phyloP scores from a whole-genome alignment of 2,329 filamentous ascomycete genomes.

The Furcasterigmium sp. region DNA sequence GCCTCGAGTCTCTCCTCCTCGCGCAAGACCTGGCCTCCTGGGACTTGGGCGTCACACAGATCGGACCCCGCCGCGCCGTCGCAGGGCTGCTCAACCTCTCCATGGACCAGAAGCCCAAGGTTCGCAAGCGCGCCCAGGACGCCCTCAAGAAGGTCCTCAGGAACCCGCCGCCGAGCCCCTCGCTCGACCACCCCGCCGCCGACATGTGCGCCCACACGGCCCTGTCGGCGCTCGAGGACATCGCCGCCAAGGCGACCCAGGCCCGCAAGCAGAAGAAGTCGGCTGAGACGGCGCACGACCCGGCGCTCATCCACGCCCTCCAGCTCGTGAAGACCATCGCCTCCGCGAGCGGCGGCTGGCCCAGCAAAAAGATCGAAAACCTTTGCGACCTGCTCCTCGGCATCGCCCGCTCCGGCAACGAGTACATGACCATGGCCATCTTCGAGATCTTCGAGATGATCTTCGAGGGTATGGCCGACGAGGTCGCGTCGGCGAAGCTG shows the following conservation, averaged over 20 bases:
- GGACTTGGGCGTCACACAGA: constrained; percentile 77
- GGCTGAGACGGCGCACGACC: constrained; percentile 61
- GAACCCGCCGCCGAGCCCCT: constrained; percentile 83
- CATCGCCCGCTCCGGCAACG: constrained; percentile 85
- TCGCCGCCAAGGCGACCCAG: constrained; percentile 56
- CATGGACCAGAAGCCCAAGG: constrained; percentile 85
- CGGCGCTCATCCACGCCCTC: constrained; percentile 82
- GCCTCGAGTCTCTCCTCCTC: constrained; percentile 82
- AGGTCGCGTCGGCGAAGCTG: constrained; percentile 83
- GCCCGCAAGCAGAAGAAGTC: constrained; percentile 64
- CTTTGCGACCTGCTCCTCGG: constrained; percentile 84
- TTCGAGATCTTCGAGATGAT: constrained; percentile 98
- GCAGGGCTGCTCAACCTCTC: constrained; percentile 81
- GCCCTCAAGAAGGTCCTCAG: constrained; percentile 78
- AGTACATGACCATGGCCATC: constrained; percentile 92
- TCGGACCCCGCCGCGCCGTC: constrained; percentile 81
- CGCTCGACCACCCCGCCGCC: constrained; percentile 87
- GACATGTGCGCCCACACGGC: constrained; percentile 95
- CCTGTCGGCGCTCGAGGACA: constrained; percentile 71
- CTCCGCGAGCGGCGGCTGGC: constrained; percentile 85
- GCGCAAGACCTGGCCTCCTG: constrained; percentile 85
- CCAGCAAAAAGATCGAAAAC: constrained; percentile 89
- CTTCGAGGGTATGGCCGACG: constrained; percentile 86
- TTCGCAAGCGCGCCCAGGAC: constrained; percentile 88
- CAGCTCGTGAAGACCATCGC: constrained; percentile 91